Base-by-base conservation (phyloP, 805 yeast genomes). In the Metschnikowia sp. region DNA sequence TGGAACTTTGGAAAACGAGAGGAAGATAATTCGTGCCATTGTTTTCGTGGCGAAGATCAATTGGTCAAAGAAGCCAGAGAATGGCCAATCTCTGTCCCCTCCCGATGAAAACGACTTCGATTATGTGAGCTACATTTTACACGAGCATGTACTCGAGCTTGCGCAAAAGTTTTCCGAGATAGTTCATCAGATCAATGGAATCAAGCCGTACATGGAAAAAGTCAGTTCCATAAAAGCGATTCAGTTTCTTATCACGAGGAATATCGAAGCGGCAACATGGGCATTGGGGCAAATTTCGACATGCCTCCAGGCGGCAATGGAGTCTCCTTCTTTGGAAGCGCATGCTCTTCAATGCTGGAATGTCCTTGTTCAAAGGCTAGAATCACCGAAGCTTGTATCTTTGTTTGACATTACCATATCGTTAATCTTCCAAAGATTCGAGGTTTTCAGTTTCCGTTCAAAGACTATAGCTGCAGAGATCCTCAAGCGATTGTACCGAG, bases 221-320 rank as follows among this genome's bases (percentile, higher is more conserved):
- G 69, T 83, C 1, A 76, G 80, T 33, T 84, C 92, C 1, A 73
- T 92, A 2, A 72, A 81, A 47, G 97, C 96, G 0, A 77, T 92
- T 30, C 79, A 83, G 34, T 79, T 84, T 48, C 65, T 92, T 22
- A 79, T 87, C 7, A 72, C 75, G 37, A 69, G 74, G 26, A 72
- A 82, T 12, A 78, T 86, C 30, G 77, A 81, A 4, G 78, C 86
- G 2, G 68, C 70, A 0, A 58, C 72, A 3, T 63, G 72, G 34
- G 88, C 88, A 0, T 65, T 86, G 32, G 95, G 96, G 0, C 98
- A 91, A 61, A 79, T 92, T 4, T 84, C 88, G 49, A 86, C 96
- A 2, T 86, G 96, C 56, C 68, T 92, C 10, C 96, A 89, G 60
- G 82, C 90, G 1, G 84, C 92, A 0, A 65, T 91, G 19, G 90